Evolutionary conservation across 2,329 filamentous ascomycete species (phyloP), one percentile per base, ranked within the genome.

Genomic region (Aspergillus luchuensis): DNA sequence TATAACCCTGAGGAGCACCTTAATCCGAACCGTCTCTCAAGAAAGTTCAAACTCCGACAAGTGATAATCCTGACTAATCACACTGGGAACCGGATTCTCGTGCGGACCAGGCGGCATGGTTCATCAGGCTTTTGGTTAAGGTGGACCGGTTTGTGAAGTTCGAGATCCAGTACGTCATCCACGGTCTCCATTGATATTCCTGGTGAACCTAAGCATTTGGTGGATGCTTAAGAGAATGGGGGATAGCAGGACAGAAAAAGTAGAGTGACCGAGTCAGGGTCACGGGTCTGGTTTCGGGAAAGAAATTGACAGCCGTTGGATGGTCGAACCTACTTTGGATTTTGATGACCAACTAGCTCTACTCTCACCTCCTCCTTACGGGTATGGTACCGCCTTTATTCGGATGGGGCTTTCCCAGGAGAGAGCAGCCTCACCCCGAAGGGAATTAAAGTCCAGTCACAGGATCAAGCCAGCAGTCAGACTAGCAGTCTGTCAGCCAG

Each of bases 231-330:
- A 30, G 33, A 36, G 11, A 36, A 36, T 36, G 33, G 33, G 33
- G 2, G 33, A 13, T 5, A 5, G 33, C 33, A 36, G 6, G 33
- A 11, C 33, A 36, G 11, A 36, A 5, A 36, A 36, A 2, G 28
- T 23, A 15, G 33, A 43, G 7, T 10, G 4, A n/a, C 17, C n/a
- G 11, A 19, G 39, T 19, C 17, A 36, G 52, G 30, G 39, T 45
- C 19, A 53, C 30, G 47, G 23, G n/a, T 30, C 7, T n/a, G n/a
- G 52, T 33, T 17, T 30, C 25, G 21, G 30, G 17, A 39, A 30
- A 38, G 33, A 47, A 17, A 53, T 21, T 56, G 53, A 56, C 53
- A 56, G 53, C 53, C 53, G 53, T 56, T 56, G 39, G 30, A 56
- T 36, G 33, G 53, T 45, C 53, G 39, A 45, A 33, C 41, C 53